Percentiles rank a stretch among this genome's conserved stretches.
Conservation (phyloP, 2,329 filamentous ascomycete species). For the Neonectria ditissima region DNA sequence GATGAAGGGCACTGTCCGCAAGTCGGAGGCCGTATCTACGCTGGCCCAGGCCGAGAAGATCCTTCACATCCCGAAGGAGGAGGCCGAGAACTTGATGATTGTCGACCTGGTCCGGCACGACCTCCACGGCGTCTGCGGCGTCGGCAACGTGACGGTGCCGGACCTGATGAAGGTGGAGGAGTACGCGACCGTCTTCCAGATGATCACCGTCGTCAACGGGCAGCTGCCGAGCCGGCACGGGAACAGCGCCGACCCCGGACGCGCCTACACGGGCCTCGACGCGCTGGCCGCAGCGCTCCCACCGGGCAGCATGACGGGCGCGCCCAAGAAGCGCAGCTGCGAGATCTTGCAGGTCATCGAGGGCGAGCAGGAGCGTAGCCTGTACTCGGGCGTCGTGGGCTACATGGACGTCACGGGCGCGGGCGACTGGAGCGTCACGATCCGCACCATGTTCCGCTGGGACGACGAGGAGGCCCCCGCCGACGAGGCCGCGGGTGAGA, state of each 20-base stretch:
- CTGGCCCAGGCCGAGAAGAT: slow-evolving; percentile 78
- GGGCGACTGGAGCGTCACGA: slow-evolving; percentile 92
- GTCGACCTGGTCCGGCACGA: slow-evolving; percentile 97
- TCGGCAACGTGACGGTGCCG: slow-evolving; percentile 78
- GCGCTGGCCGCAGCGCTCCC: slow-evolving; percentile 83
- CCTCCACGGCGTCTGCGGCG: slow-evolving; percentile 84
- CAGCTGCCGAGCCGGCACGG: slow-evolving; percentile 56
- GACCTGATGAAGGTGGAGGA: slow-evolving; percentile 90
- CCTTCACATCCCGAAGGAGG: slow-evolving; percentile 86
- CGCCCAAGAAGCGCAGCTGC: slow-evolving; percentile 92
- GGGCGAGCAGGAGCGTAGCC: slow-evolving; percentile 68
- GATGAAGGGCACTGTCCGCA: slow-evolving; percentile 97
- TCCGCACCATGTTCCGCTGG: slow-evolving; percentile 83
- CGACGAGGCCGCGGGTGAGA: slow-evolving; percentile 42
- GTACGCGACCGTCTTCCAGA: slow-evolving; percentile 90
- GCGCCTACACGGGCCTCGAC: slow-evolving; percentile 72
- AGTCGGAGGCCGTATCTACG: slow-evolving; percentile 73
- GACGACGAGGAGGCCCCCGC: slow-evolving; percentile 64
- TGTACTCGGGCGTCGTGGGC: slow-evolving; percentile 91
- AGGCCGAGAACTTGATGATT: slow-evolving; percentile 98
- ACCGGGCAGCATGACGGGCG: slow-evolving; percentile 95
- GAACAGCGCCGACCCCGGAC: slow-evolving; percentile 22
- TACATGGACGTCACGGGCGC: slow-evolving; percentile 88
- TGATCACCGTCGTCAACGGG: slow-evolving; percentile 89
- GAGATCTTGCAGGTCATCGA: slow-evolving; percentile 82